These are phyloP conservation scores for Mycena chlorophos DNA, from an alignment of 768 basidiomycete genomes.

Conservation along the genomic window DNA sequence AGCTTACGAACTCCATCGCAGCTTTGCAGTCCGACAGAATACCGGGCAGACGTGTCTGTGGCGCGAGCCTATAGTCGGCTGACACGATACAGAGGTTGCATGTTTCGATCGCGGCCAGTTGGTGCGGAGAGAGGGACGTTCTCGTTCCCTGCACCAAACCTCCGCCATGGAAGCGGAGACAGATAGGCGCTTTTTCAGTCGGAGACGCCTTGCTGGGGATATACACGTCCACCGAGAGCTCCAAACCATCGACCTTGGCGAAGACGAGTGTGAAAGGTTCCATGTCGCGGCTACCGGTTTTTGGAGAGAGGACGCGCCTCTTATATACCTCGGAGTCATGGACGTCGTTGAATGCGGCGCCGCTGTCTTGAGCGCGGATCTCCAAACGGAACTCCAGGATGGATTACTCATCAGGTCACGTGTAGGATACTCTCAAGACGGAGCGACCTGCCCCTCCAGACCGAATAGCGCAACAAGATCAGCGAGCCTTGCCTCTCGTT, in stretches of 20 bases:
- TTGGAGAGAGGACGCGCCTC: not conserved
- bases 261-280: conserved; percentile 34
- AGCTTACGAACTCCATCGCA: conserved; percentile 36
- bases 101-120: conserved; percentile 31
- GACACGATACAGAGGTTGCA: conserved; percentile 36
- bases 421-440: not conserved
- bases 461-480: not conserved
- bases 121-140: conserved; percentile 37
- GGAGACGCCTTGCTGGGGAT: conserved; percentile 31
- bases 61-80: conserved; percentile 39
- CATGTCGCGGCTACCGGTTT: conserved; percentile 9
- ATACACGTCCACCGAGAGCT: conserved; percentile 38
- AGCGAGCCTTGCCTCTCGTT: conserved; percentile 69
- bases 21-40: conserved; percentile 36
- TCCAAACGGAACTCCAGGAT: too few species aligned
- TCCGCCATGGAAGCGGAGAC: conserved; percentile 43
- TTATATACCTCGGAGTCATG: too few species aligned
- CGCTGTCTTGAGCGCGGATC: too few species aligned
- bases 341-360: too few species aligned
- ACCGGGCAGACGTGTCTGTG: conserved; percentile 37
- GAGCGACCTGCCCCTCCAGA: not conserved
- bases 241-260: conserved; percentile 32
- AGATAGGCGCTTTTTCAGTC: conserved; percentile 30
- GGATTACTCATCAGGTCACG: too few species aligned
- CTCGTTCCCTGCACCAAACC: conserved; percentile 34